Conservation (phyloP, 1,139 yeast species). For the Hansenula sp. region DNA sequence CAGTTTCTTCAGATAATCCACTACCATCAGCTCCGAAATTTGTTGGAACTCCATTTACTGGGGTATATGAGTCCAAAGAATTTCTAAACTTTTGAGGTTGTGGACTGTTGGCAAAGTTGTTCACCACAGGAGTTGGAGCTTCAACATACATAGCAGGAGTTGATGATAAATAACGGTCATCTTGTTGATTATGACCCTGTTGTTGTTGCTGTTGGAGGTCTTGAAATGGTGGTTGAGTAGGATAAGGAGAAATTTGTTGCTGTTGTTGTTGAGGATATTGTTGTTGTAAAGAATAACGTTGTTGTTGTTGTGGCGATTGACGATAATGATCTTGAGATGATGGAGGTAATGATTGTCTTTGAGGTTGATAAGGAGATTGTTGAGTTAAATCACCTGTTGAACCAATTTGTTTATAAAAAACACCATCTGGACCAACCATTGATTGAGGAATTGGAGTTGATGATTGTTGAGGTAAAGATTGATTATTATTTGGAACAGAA, state of each 20-base stretch:
- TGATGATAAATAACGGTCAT: too few species aligned
- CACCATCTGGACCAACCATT: slow-evolving; percentile 18
- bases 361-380: slow-evolving; percentile 6
- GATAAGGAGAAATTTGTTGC: slow-evolving; percentile 11
- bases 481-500: slow-evolving; percentile 20
- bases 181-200: slow-evolving; percentile 1
- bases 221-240: slow-evolving; percentile 7
- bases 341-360: slow-evolving; percentile 14
- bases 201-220: slow-evolving; percentile 2
- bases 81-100: slow-evolving; percentile 5
- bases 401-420: slow-evolving; percentile 15
- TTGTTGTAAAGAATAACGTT: slow-evolving; percentile 7
- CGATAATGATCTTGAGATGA: slow-evolving; percentile 10
- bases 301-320: slow-evolving; percentile 7
- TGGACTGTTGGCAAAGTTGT: slow-evolving; percentile 2
- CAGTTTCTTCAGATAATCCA: slow-evolving; percentile 18
- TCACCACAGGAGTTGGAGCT: slow-evolving; percentile 10
- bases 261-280: slow-evolving; percentile 9
- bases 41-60: not conserved
- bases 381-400: slow-evolving; percentile 8
- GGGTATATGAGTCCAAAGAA: slow-evolving; percentile 10
- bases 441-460: slow-evolving; percentile 17
- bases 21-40: slow-evolving; percentile 14
- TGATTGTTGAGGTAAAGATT: slow-evolving; percentile 15
- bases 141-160: slow-evolving; percentile 10